Evolutionary conservation across 2,329 filamentous ascomycete genomes (phyloP).

Genomic region (Parafenestella ontariensis): DNA sequence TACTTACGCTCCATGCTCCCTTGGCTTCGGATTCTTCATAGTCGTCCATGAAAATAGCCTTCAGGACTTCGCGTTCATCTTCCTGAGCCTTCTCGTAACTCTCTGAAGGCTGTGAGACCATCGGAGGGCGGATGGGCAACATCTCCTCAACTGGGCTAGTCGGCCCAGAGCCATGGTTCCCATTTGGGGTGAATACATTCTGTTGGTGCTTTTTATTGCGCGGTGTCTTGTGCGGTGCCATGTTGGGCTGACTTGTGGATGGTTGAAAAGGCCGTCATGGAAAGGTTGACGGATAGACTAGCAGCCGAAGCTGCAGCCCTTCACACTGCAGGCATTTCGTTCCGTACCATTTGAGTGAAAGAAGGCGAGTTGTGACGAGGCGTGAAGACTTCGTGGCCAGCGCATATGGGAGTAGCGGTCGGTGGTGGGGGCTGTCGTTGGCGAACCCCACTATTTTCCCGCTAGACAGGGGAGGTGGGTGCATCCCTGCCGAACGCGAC

Average conservation of each 20-base stretch:
- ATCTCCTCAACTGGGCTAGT: slow-evolving; percentile 38
- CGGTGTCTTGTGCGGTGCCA: slow-evolving; percentile 57
- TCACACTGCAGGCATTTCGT: slow-evolving; percentile 50
- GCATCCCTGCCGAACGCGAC: slow-evolving; percentile 30
- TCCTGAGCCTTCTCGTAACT: slow-evolving; percentile 81
- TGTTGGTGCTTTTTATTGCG: slow-evolving; percentile 48
- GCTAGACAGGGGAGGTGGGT: slow-evolving; percentile 16
- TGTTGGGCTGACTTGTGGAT: slow-evolving; percentile 49
- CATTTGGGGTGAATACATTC: slow-evolving; percentile 41
- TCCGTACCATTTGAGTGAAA: slow-evolving; percentile 20
- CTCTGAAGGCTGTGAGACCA: slow-evolving; percentile 57
- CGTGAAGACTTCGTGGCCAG: slow-evolving; percentile 31
- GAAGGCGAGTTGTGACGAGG: slow-evolving; percentile 21
- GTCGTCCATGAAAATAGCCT: slow-evolving; percentile 89
- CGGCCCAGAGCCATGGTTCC: slow-evolving; percentile 26
- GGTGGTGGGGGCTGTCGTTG: slow-evolving; percentile 28
- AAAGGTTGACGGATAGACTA: slow-evolving; percentile 45
- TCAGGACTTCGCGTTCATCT: slow-evolving; percentile 84
- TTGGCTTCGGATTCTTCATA: slow-evolving; percentile 76
- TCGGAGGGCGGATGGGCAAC: slow-evolving; percentile 40
- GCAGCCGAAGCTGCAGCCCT: slow-evolving; percentile 58
- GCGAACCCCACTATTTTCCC: slow-evolving; percentile 27
- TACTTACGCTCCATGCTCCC: slow-evolving; percentile 82
- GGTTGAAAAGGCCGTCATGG: slow-evolving; percentile 41
- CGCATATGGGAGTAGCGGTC: slow-evolving; percentile 31